Evolutionary conservation across 768 basidiomycete species (phyloP).

Genomic region (Chlorophyllum brunneum): DNA sequence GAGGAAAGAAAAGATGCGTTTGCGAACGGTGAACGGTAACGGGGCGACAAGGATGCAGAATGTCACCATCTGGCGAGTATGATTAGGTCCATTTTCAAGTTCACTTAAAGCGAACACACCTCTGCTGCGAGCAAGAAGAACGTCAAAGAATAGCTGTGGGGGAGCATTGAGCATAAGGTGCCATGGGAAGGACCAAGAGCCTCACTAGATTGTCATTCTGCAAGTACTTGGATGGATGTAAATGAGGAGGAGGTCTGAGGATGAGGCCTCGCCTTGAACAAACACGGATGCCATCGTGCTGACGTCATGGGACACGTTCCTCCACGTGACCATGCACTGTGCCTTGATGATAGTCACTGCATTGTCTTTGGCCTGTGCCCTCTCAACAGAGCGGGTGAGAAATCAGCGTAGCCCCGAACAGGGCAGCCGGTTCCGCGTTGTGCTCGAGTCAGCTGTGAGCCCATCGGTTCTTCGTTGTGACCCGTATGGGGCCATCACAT

Average conservation of each 20-base stretch:
- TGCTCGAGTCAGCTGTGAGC: neutral
- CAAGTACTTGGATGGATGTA: neutral
- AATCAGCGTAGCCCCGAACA: neutral
- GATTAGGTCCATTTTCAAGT: neutral
- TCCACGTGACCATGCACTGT: conserved; percentile 2
- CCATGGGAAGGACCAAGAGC: neutral
- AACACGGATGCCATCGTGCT: neutral
- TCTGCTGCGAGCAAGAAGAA: conserved; percentile 79
- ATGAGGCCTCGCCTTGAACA: neutral
- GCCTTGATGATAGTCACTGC: neutral
- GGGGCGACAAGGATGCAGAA: conserved; percentile 85
- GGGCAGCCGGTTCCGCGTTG: neutral
- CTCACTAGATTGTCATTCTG: conserved; percentile 17
- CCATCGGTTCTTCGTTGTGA: too few species aligned
- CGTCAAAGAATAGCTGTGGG: conserved; percentile 69
- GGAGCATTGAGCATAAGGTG: neutral
- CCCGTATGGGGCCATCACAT: neutral
- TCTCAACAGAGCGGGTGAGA: too few species aligned
- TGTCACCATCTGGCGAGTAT: conserved; percentile 57
- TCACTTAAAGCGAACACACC: conserved; percentile 27
- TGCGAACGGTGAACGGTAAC: conserved; percentile 72
- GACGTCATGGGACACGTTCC: conserved; percentile 11
- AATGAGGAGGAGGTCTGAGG: neutral
- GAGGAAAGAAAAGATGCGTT: conserved; percentile 69
- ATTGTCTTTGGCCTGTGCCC: neutral